Base-by-base conservation (phyloP, 805 yeast species). In the Schwanniomyces sp. region DNA sequence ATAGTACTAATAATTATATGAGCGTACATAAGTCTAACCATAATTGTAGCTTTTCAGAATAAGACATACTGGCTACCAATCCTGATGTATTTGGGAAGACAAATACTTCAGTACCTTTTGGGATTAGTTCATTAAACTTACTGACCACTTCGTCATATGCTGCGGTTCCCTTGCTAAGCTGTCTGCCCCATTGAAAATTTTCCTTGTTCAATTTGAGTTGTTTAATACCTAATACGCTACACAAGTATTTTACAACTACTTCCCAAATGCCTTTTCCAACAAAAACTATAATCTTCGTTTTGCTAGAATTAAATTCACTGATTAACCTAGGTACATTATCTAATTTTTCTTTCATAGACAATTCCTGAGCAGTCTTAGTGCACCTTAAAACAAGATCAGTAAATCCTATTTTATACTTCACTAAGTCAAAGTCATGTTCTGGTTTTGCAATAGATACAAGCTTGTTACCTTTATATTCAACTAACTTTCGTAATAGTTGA, bases 201-300 rank as follows among this genome's bases (percentile, higher is more conserved):
- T 55, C 52, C 28, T 62, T 55, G 16, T 58, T 53, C 29, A 64
- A 51, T 37, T 64, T 58, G 34, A 54, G 45, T 24, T 60, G 57
- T 34, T 53, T 56, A 17, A 72, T 69, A 5, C 62, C 57, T 37
- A 64, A 49, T 44, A 54, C 56, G 7, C 42, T 45, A 12, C 56
- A 57, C 47, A 64, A 45, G 51, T 58, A 70, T 51, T 68, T 72
- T 44, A 78, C 71, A 0, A 86, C 62, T 2, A 76, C 61, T 46
- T 84, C 88, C 89, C 90, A 86, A 6, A 86, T 84, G 0, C 90
- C 90, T 54, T 85, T 84, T 0, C 94, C 94, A 3, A 86, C 80
- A 18, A 87, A 63, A 29, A 86, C 83, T 0, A 84, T 66, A 29
- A 69, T 66, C 26, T 61, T 53, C 0, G 87, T 81, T 1, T 60